A percentile compares a stretch with the other conserved stretches of the same genome.
Evolutionary conservation across 495 filamentous ascomycete genomes (phyloP).

Genomic region (Ramalina peruviana): DNA sequence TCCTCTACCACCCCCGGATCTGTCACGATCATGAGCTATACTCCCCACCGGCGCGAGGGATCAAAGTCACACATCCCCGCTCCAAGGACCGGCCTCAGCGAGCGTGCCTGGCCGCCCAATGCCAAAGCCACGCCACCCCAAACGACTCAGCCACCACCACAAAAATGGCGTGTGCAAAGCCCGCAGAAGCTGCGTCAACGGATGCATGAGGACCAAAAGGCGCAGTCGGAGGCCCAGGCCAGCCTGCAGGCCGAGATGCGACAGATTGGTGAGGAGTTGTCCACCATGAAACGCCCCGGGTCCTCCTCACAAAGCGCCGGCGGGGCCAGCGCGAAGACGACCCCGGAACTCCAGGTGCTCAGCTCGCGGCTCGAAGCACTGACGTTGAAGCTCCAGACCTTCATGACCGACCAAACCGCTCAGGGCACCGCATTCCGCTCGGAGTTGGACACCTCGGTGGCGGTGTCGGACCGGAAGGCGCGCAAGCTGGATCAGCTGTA

Average conservation of each 20-base stretch:
- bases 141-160: slow-evolving; percentile 26
- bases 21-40: slow-evolving; percentile 28
- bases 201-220: slow-evolving; percentile 63
- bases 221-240: slow-evolving; percentile 51
- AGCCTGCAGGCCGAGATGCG: slow-evolving; percentile 62
- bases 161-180: slow-evolving; percentile 73
- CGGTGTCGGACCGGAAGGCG: slow-evolving; percentile 60
- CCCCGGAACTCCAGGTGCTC: slow-evolving; percentile 2
- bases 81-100: slow-evolving; percentile 33
- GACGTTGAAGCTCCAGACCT: slow-evolving; percentile 22
- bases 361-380: slow-evolving; percentile 9
- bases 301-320: background rate
- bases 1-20: slow-evolving; percentile 1
- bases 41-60: slow-evolving; percentile 34
- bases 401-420: slow-evolving; percentile 45
- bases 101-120: slow-evolving; percentile 35
- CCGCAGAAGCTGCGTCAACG: slow-evolving; percentile 89
- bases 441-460: slow-evolving; percentile 55
- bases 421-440: slow-evolving; percentile 46
- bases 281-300: slow-evolving; percentile 34
- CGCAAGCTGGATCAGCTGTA: slow-evolving; percentile 80
- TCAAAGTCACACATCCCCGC: slow-evolving; percentile 38
- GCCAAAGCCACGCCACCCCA: slow-evolving; percentile 18
- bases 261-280: slow-evolving; percentile 73
- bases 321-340: background rate